Conservation (phyloP, 2,329 filamentous ascomycete species). For the Aaosphaeria arxii region DNA sequence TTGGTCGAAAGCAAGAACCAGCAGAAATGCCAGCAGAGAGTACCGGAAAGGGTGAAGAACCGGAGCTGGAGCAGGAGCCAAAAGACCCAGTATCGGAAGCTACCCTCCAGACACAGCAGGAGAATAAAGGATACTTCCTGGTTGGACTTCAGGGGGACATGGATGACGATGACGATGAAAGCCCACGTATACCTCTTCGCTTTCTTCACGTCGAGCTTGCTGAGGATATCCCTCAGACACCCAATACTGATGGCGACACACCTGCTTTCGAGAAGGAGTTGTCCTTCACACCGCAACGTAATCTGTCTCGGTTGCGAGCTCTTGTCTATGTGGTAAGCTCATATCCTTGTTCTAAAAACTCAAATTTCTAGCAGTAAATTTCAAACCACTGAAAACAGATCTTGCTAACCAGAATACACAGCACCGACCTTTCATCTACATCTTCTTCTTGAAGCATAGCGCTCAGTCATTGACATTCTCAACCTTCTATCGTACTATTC, state of each 20-base stretch:
- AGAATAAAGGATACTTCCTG: constrained; percentile 58
- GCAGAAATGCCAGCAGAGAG: background rate
- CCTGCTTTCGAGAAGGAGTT: constrained; percentile 18
- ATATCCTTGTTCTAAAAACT: background rate
- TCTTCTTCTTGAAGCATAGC: constrained; percentile 65
- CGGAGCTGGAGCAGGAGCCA: constrained; percentile 1
- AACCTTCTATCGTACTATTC: constrained; percentile 48
- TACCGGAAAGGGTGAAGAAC: background rate
- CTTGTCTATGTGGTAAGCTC: constrained; percentile 63
- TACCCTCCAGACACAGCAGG: constrained; percentile 35
- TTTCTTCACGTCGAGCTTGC: constrained; percentile 66
- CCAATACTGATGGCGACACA: constrained; percentile 13
- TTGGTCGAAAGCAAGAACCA: constrained; percentile 27
- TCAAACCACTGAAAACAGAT: background rate
- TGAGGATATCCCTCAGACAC: constrained; percentile 33
- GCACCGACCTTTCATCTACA: constrained; percentile 72
- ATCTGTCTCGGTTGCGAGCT: constrained; percentile 53
- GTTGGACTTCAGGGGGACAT: constrained; percentile 67
- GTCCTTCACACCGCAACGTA: constrained; percentile 5
- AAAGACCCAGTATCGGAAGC: constrained; percentile 16
- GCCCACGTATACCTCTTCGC: constrained; percentile 57
- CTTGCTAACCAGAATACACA: constrained; percentile 6
- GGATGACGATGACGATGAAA: constrained; percentile 51
- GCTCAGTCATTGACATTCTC: constrained; percentile 53
- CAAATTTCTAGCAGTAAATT: background rate